These are phyloP conservation scores for Yamadazyma pseudoaaseri DNA, from an alignment of 1,139 yeast genomes.

Conservation along the genomic window DNA sequence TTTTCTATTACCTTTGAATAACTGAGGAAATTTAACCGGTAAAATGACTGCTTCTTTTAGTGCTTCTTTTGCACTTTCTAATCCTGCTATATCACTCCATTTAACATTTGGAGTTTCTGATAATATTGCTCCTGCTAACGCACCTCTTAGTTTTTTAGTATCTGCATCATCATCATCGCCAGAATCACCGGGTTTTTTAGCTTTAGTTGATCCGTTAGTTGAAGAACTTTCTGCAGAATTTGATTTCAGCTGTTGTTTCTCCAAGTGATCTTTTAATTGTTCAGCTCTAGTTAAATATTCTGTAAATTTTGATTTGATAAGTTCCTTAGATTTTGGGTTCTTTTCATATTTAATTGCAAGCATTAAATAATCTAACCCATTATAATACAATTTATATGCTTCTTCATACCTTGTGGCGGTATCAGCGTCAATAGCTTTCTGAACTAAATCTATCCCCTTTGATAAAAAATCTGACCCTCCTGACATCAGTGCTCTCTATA, in stretches of 20 bases:
- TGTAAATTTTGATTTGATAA: conserved; percentile 83
- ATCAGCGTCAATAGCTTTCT: conserved; percentile 94
- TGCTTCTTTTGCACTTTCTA: conserved; percentile 94
- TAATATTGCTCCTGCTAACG: conserved; percentile 87
- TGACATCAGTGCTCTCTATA: too few species aligned
- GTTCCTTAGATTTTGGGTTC: conserved; percentile 83
- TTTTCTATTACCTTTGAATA: conserved; percentile 90
- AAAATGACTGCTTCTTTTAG: conserved; percentile 95
- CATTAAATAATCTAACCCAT: conserved; percentile 93
- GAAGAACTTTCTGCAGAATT: conserved; percentile 51
- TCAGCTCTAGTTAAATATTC: conserved; percentile 94
- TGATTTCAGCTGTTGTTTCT: conserved; percentile 51
- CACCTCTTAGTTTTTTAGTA: conserved; percentile 84
- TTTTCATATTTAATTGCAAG: conserved; percentile 95
- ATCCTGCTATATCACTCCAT: conserved; percentile 97
- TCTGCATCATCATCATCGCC: conserved; percentile 72
- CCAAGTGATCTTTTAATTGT: conserved; percentile 87
- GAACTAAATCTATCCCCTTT: conserved; percentile 91
- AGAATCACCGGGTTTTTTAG: conserved; percentile 48
- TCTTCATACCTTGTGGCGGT: conserved; percentile 89
- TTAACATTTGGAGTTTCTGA: conserved; percentile 90
- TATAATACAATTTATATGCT: conserved; percentile 89
- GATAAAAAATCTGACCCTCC: conserved; percentile 63
- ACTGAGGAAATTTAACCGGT: conserved; percentile 85
- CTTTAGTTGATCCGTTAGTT: conserved; percentile 58